phyloP scores from a whole-genome alignment of 2,329 filamentous ascomycete species.

The Ophiostoma himal-ulmi region DNA sequence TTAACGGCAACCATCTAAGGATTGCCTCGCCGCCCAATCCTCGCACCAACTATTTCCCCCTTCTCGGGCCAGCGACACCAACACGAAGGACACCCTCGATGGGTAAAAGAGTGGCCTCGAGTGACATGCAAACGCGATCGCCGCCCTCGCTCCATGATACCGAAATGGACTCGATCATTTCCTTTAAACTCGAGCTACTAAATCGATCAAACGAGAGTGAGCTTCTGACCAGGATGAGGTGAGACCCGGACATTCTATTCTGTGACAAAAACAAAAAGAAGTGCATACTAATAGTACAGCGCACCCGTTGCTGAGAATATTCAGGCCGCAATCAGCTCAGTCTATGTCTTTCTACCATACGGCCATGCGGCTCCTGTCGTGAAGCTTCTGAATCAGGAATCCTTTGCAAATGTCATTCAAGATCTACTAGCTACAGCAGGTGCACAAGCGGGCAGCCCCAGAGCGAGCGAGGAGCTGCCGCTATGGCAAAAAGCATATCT shows the following conservation, averaged over 20 bases:
- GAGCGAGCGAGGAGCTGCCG: background rate
- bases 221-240: background rate
- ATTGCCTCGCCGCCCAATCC: constrained; percentile 19
- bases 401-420: constrained; percentile 15
- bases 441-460: background rate
- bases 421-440: background rate
- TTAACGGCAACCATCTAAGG: background rate
- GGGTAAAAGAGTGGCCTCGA: background rate
- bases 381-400: constrained; percentile 16
- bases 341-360: constrained; percentile 13
- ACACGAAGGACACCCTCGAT: background rate
- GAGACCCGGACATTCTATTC: background rate
- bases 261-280: background rate
- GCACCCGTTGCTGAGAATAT: background rate
- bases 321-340: background rate
- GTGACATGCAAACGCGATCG: background rate
- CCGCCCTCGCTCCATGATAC: background rate
- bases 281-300: background rate
- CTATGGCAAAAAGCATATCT: background rate
- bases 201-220: background rate
- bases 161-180: background rate
- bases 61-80: constrained; percentile 15
- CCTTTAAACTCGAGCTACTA: background rate
- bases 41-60: constrained; percentile 17
- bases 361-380: constrained; percentile 16